Percentiles rank a stretch among this genome's conserved stretches.
Conservation (phyloP, 352 stramenopile genomes). For the Phytopythium aichiense region DNA sequence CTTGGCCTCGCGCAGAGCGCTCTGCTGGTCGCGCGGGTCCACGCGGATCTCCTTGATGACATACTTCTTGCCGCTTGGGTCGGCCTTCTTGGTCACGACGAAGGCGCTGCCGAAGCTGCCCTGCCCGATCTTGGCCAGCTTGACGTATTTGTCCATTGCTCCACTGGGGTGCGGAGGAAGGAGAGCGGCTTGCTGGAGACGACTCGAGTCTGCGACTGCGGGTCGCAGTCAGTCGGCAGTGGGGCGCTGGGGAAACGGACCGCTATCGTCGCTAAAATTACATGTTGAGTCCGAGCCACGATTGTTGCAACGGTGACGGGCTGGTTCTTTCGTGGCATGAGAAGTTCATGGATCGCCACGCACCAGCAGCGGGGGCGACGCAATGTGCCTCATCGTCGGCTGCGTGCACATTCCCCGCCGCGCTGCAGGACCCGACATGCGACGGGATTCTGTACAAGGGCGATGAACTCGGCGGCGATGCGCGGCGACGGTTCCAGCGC, state of each 20-base stretch:
- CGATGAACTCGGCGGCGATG: neutral
- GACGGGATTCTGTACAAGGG: slow-evolving; percentile 54
- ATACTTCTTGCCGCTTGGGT: slow-evolving; percentile 33
- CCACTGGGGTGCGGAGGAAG: neutral
- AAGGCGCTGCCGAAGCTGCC: slow-evolving; percentile 70
- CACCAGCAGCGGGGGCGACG: neutral
- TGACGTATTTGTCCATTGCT: slow-evolving; percentile 78
- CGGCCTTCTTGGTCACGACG: slow-evolving; percentile 44
- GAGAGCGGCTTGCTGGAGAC: neutral
- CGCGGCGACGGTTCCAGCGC: slow-evolving; percentile 29
- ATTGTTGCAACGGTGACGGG: too few species aligned
- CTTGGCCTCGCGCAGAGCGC: slow-evolving; percentile 57
- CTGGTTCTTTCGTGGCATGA: neutral
- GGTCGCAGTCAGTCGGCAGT: neutral
- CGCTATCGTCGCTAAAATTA: neutral
- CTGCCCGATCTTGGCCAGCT: slow-evolving; percentile 71
- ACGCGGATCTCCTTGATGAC: slow-evolving; percentile 79
- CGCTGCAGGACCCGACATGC: slow-evolving; percentile 21
- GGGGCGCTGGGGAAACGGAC: neutral
- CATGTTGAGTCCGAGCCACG: neutral
- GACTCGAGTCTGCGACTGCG: neutral
- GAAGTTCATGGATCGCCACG: neutral
- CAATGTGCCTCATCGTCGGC: neutral
- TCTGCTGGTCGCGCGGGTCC: slow-evolving; percentile 56
- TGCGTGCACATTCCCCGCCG: slow-evolving; percentile 20